Evolutionary conservation across 2,329 filamentous ascomycete species (phyloP).

Genomic region (Xylaria multiplex): DNA sequence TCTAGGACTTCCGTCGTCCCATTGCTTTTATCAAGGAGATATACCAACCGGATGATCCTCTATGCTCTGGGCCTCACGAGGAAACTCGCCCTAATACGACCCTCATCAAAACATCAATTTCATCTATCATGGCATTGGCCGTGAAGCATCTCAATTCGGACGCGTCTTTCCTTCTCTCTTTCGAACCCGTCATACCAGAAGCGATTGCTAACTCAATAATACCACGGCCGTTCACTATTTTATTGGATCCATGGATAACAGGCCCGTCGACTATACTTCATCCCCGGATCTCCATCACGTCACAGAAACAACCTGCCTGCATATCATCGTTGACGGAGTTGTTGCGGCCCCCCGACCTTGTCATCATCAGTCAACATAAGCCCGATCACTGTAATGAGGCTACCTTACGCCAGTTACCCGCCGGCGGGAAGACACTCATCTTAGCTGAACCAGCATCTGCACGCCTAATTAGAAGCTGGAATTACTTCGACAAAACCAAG

Average conservation of each 20-base stretch:
- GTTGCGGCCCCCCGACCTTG: slow-evolving; percentile 56
- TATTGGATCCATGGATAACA: slow-evolving; percentile 77
- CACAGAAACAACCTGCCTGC: slow-evolving; percentile 64
- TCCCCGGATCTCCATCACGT: slow-evolving; percentile 68
- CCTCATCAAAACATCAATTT: slow-evolving; percentile 12
- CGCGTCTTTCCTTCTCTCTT: slow-evolving; percentile 72
- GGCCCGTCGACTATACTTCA: slow-evolving; percentile 70
- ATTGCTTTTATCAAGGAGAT: slow-evolving; percentile 15
- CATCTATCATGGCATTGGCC: slow-evolving; percentile 66
- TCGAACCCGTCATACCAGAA: slow-evolving; percentile 63
- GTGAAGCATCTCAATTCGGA: slow-evolving; percentile 73
- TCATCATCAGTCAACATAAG: slow-evolving; percentile 59
- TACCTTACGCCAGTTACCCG: slow-evolving; percentile 72
- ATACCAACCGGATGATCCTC: slow-evolving; percentile 36
- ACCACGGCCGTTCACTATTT: slow-evolving; percentile 68
- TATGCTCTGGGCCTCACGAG: slow-evolving; percentile 17
- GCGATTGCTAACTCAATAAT: slow-evolving; percentile 48
- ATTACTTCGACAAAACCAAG: slow-evolving; percentile 68
- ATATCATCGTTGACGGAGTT: slow-evolving; percentile 62
- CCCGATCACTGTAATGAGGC: slow-evolving; percentile 77
- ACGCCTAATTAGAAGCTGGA: slow-evolving; percentile 73
- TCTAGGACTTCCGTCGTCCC: slow-evolving; percentile 1
- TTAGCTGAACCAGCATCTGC: slow-evolving; percentile 73
- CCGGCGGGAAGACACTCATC: slow-evolving; percentile 66
- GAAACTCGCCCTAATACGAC: slow-evolving; percentile 17